These are phyloP conservation scores for Grigorovia transvaalensis DNA, from an alignment of 805 yeast genomes.

Conservation along the genomic window DNA sequence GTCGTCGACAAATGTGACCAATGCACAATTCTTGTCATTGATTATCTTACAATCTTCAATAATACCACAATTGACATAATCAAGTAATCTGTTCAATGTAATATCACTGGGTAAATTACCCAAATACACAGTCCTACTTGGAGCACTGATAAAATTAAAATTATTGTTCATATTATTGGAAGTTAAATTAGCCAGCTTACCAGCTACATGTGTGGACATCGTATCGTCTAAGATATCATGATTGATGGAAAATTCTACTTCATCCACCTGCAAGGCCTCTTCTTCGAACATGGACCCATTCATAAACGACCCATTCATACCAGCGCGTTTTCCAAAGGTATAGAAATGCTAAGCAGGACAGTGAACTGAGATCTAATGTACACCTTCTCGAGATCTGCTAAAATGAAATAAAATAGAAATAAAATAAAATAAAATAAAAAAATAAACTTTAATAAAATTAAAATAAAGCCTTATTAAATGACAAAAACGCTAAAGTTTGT, in stretches of 20 bases:
- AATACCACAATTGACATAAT: constrained; percentile 85
- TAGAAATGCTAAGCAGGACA: no score
- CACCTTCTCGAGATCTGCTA: no score
- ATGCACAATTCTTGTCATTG: constrained; percentile 84
- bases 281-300: background rate
- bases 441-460: no score
- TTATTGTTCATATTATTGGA: background rate
- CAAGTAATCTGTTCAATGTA: constrained; percentile 70
- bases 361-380: no score
- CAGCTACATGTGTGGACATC: background rate
- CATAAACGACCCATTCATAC: background rate
- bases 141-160: constrained; percentile 36
- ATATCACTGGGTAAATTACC: constrained; percentile 82
- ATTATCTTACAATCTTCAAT: constrained; percentile 69
- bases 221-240: background rate
- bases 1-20: constrained; percentile 80
- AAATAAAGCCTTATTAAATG: no score
- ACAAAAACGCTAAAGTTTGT: no score
- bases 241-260: background rate
- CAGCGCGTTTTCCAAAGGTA: background rate
- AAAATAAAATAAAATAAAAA: no score
- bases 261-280: background rate
- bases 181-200: background rate
- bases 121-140: constrained; percentile 79
- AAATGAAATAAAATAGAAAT: no score